Percentiles rank a stretch among this genome's conserved stretches.
Evolutionary conservation across 2,329 filamentous ascomycete genomes (phyloP).

Genomic region (Alternaria brassicicola): DNA sequence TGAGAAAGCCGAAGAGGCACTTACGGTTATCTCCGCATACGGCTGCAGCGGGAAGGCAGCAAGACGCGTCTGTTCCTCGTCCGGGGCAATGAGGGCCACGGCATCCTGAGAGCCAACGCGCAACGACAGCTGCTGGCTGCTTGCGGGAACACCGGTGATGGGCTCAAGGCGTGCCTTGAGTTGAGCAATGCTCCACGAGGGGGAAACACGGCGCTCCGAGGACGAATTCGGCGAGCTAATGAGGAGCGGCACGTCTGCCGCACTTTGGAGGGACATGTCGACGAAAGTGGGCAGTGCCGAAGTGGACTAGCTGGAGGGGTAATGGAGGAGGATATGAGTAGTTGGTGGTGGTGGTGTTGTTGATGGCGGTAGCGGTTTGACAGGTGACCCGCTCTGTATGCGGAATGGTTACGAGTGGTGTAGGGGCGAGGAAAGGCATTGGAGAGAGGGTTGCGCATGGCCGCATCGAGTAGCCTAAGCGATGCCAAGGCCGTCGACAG

Average conservation of each 20-base stretch:
- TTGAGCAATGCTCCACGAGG: conserved; percentile 85
- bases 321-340: conserved; percentile 6
- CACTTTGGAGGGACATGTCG: conserved; percentile 49
- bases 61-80: conserved; percentile 74
- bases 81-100: conserved; percentile 69
- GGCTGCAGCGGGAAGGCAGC: conserved; percentile 70
- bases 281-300: conserved; percentile 6
- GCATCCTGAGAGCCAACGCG: conserved; percentile 67
- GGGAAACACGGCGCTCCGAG: conserved; percentile 89
- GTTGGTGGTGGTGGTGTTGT: conserved; percentile 13
- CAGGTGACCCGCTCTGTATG: conserved; percentile 25
- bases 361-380: conserved; percentile 1
- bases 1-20: conserved; percentile 48
- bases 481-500: conserved; percentile 26
- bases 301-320: conserved; percentile 17
- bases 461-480: conserved; percentile 25
- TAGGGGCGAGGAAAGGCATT: conserved; percentile 12
- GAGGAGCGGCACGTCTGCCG: conserved; percentile 76
- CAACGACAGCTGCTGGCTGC: conserved; percentile 75
- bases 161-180: conserved; percentile 89
- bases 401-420: conserved; percentile 17
- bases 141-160: conserved; percentile 87
- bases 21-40: conserved; percentile 81
- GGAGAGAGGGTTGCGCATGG: not conserved
- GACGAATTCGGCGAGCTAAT: conserved; percentile 77